Percentiles rank a stretch among this genome's conserved stretches.
Conservation (phyloP, 1,139 yeast genomes). For the Scheffersomyces parashehatae region DNA sequence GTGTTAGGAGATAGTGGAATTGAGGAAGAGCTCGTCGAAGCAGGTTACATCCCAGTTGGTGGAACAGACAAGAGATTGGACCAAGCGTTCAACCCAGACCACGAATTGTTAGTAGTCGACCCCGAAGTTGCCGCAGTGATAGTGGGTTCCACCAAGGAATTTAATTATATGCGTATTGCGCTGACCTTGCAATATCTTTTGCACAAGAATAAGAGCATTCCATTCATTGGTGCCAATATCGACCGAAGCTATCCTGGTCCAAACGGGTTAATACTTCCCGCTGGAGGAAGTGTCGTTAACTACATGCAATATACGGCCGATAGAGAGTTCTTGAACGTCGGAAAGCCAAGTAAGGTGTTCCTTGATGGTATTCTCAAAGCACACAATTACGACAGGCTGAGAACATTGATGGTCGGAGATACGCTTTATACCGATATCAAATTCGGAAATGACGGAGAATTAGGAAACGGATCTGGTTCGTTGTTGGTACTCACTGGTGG, state of each 20-base stretch:
- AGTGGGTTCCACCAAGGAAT: constrained; percentile 41
- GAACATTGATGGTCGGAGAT: constrained; percentile 45
- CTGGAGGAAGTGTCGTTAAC: constrained; percentile 46
- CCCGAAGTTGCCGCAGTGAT: constrained; percentile 42
- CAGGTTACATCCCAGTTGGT: constrained; percentile 73
- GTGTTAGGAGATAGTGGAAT: constrained; percentile 85
- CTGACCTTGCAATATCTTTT: constrained; percentile 41
- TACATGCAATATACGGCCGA: constrained; percentile 38
- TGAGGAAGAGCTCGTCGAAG: constrained; percentile 64
- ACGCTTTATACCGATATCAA: constrained; percentile 45
- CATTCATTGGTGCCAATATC: constrained; percentile 43
- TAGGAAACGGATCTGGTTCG: constrained; percentile 32
- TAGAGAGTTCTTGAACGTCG: constrained; percentile 36
- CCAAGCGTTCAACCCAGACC: constrained; percentile 34
- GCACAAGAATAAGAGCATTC: constrained; percentile 31
- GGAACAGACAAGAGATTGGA: constrained; percentile 57
- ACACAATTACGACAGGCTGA: constrained; percentile 25
- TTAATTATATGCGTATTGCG: constrained; percentile 41
- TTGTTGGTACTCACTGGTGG: constrained; percentile 43
- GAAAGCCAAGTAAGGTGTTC: constrained; percentile 38
- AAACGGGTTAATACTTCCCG: constrained; percentile 38
- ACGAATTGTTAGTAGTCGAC: constrained; percentile 47
- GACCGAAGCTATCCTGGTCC: constrained; percentile 46
- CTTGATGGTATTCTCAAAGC: constrained; percentile 31
- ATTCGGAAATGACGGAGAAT: constrained; percentile 42